These are phyloP conservation scores for Carex scoparia DNA, from an alignment of 176 grass and related monocot genomes.

Conservation along the genomic window DNA sequence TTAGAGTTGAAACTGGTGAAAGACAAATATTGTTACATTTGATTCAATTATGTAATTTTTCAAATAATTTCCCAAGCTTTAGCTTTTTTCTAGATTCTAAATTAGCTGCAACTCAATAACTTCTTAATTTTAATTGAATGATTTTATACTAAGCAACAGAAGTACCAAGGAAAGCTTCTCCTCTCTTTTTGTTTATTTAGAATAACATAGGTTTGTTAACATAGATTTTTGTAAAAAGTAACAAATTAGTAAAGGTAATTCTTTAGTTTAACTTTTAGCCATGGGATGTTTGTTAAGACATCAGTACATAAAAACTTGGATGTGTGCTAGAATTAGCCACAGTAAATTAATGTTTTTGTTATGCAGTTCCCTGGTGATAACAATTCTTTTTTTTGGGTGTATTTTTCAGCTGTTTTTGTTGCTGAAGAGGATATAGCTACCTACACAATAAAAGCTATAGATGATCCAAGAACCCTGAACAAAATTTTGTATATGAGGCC, in stretches of 20 bases:
- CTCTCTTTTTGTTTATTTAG: not conserved
- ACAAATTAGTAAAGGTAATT: not conserved
- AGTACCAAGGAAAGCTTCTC: not conserved
- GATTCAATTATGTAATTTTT: not conserved
- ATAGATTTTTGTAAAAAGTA: not conserved
- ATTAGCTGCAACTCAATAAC: not conserved
- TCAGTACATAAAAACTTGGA: not conserved
- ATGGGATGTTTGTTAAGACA: not conserved
- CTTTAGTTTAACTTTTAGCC: too few species aligned
- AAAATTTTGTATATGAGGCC: constrained; percentile 32
- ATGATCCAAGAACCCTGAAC: constrained; percentile 36
- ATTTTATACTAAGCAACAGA: not conserved
- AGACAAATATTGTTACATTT: not conserved
- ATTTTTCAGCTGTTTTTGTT: constrained; percentile 19
- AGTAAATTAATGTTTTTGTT: not conserved
- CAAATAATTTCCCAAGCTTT: not conserved
- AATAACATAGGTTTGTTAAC: not conserved
- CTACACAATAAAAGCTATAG: constrained; percentile 29
- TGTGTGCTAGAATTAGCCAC: not conserved
- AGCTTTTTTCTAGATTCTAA: not conserved
- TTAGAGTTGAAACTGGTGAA: not conserved
- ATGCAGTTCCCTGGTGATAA: not conserved
- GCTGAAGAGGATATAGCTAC: constrained; percentile 30
- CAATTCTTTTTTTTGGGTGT: not conserved
- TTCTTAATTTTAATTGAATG: not conserved